Evolutionary conservation across 1,139 yeast species (phyloP), one percentile per base, ranked within the genome.

Genomic region (Nakaseomyces uthaithaninus): DNA sequence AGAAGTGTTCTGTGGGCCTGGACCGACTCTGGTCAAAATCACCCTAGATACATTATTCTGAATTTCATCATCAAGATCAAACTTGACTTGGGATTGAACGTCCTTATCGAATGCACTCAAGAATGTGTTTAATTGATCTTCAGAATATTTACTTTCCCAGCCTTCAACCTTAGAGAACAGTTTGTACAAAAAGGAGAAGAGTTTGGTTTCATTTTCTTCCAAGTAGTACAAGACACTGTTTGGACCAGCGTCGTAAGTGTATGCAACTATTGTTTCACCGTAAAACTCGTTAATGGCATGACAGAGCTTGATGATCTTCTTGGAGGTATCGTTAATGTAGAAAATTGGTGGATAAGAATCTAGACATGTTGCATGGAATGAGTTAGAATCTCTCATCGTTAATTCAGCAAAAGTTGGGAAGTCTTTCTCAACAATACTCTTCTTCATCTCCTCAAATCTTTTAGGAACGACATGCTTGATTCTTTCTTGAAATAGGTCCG

Each of bases 231-330:
- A 75, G 38, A 91, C 99, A 11, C 96, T 95, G 65, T 91, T 91
- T 61, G 99, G 98, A 57, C 99, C 99, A 28, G 99, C 99, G 63
- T 91, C 99, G 58, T 83, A 91, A 3, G 99, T 93, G 64, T 91
- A 91, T 27, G 97, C 97, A 18, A 95, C 96, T 41, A 87, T 71
- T 14, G 72, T 72, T 53, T 72, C 69, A 39, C 83, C 83, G 49
- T 73, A 79, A 41, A 60, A 59, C 49, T 71, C 79, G 59, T 91
- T 91, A 61, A 91, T 76, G 43, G 71, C 68, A 62, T 91, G 94
- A 27, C 89, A 75, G 43, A 87, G 69, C 54, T 83, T 84, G 52
- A 93, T 84, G 57, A 89, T 77, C 47, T 80, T 80, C 55, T 83
- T 84, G 12, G 97, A 87, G n/a, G 94, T 84, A 60, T 93, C 98